Base-by-base conservation (phyloP, 2,329 filamentous ascomycete species). In the Fusarium albidum region DNA sequence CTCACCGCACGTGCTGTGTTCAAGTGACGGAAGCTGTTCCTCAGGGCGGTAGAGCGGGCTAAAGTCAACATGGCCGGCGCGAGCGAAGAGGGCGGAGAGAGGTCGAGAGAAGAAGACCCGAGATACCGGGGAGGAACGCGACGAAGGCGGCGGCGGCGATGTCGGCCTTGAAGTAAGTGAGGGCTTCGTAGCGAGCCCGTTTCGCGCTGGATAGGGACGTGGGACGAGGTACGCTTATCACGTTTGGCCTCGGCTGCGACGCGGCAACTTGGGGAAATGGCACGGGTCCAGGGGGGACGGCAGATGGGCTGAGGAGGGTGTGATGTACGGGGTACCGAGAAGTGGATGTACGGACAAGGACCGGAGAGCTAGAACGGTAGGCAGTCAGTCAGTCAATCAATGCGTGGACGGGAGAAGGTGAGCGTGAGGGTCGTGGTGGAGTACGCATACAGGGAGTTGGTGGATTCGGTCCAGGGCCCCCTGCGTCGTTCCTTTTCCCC, bases 61-160 rank as follows among this genome's bases (percentile, higher is more conserved):
- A 64, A 64, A 61, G 66, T 66, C 55, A 73, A 74, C 72, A 74
- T 74, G 68, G 69, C 71, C 69, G 55, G 56, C 49, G 25, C 43
- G 28, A 42, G 40, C 39, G 43, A 32, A 40, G 29, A 32, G 33
- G 29, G 40, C 40, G 32, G 17, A 14, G 18, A 40, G 35, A 37
- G 33, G 45, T 39, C 17, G 38, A 47, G 35, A 18, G 31, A 54
- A 54, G 37, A 35, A 51, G 50, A 41, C 38, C 28, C 32, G 34
- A 44, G 34, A 39, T 32, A 44, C 49, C 39, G 31, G 27, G 14
- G 34, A 49, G 38, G 46, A 41, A 40, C 12, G 45, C 34, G 34
- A 39, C 52, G 42, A 35, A 32, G 33, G 28, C 26, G 44, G 28
- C 41, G 29, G 40, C 55, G 38, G 55, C 34, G 39, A 38, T 43